Percentiles rank a stretch among this genome's conserved stretches.
Evolutionary conservation across 805 yeast genomes (phyloP).

Genomic region (Priceomyces castillae): DNA sequence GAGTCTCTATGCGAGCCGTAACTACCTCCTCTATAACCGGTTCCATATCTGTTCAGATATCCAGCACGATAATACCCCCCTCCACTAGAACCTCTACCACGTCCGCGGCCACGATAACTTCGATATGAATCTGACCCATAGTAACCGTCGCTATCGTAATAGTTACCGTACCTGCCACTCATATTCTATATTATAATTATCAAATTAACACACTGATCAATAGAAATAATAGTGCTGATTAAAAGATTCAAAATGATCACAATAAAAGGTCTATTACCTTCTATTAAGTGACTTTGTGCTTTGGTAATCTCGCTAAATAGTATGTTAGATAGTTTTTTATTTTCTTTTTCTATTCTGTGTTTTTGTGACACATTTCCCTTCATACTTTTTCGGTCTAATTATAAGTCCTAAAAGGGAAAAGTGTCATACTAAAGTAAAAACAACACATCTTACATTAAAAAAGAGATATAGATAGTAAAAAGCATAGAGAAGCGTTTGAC

Average conservation of each 20-base stretch:
- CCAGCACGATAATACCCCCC: conserved; percentile 19
- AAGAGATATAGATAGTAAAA: not conserved
- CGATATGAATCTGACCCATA: conserved; percentile 13
- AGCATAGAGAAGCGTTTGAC: no score
- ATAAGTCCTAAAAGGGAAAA: conserved; percentile 1
- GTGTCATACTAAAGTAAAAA: not conserved
- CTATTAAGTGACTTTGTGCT: not conserved
- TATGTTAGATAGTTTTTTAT: not conserved
- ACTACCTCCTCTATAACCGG: conserved; percentile 7
- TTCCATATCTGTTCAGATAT: conserved; percentile 9
- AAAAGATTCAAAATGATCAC: not conserved
- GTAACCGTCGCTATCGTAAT: conserved; percentile 8
- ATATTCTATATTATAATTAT: not conserved
- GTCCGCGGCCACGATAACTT: conserved; percentile 17
- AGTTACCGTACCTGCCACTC: conserved; percentile 5
- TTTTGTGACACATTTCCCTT: not conserved
- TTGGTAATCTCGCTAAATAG: not conserved
- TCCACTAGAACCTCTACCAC: conserved; percentile 21
- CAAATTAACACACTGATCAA: no score
- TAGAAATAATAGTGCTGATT: no score
- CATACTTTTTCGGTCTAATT: not conserved
- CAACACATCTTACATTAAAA: not conserved
- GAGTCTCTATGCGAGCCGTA: not conserved
- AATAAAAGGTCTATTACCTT: no score
- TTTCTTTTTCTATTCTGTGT: not conserved